Evolutionary conservation across 768 basidiomycete genomes (phyloP), one percentile per base, ranked within the genome.

Genomic region (Russula dissimulans): DNA sequence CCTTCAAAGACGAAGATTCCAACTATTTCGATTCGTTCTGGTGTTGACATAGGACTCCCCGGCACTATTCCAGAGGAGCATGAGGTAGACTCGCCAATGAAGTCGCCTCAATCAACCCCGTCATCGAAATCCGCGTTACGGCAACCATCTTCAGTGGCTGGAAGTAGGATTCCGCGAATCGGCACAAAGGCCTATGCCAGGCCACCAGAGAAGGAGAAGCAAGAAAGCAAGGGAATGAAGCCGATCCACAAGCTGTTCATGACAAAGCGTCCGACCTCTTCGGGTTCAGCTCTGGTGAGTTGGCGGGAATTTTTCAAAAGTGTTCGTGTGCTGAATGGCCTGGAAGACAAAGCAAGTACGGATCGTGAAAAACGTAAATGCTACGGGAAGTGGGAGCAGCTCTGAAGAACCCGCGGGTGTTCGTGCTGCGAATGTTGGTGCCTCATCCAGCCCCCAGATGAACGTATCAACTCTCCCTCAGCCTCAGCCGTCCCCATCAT

Each of bases 121-220:
- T 59, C n/a, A 10, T n/a, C 12, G 41, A 36, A 57, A 26, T 70
- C 69, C 5, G 63, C 45, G 14, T 36, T 71, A 31, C 65, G 70
- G 31, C 70, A 70, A 34, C 71, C 72, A 1, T 68, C 71, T 18
- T 62, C 68, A 14, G 60, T 66, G n/a, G 59, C 62, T 15, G 67
- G 66, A 14, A 74, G 73, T 56, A 70, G 65, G 58, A 74, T 74
- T n/a, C 73, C 73, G 4, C 56, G 73, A 12, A 70, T 72, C 31
- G 72, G 72, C 22, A 61, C 63, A 17, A 74, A 74, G 59, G 71
- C 72, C 1, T 73, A 74, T 49, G 65, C 69, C 4, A 61, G 68
- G 36, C 69, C 73, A 5, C 31, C 32, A n/a, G 49, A 31, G 7
- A 54, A 59, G 26, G 45, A 47, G 56, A 54, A 31, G 38, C 57